Base-by-base conservation (phyloP, 768 basidiomycete species). In the Trametes punicea region DNA sequence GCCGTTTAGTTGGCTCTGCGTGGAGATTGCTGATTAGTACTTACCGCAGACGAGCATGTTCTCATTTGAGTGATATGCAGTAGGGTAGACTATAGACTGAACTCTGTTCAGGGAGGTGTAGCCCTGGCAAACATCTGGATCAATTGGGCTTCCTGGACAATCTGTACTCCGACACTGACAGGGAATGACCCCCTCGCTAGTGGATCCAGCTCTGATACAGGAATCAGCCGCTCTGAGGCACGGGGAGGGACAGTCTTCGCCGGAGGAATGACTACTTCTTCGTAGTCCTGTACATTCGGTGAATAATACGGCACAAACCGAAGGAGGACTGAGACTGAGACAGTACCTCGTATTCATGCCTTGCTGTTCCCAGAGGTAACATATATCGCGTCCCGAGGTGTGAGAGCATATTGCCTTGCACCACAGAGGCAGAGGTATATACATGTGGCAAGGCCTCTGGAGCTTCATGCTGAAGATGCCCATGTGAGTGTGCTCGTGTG, bases 41-140 rank as follows among this genome's bases (percentile, higher is more conserved):
- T 59, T 65, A 90, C 90, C 93, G 66, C 93, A 95, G 33, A 99
- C 80, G 23, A 99, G 83, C 75, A 99, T 81, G 67, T 99, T 99
- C 72, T 98, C 97, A 62, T 97, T 98, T 1, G 92, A 87, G n/a
- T 81, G 76, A 70, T 96, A 98, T 1, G 95, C 97, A 2, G 90
- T 91, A 0, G 89, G 87, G 72, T 88, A 98, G 18, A 98, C 87
- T 57, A 98, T 93, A 1, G 93, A 95, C 68, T 99, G 97, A 56
- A 99, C 88, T 60, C 97, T 81, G 69, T 99, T 99, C 60, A 99
- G 76, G 9, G 85, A 78, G 29, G 78, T 74, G 66, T 98, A 99
- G 26, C 90, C 90, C 94, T 96, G 55, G 1, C 23, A 10, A n/a
- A 16, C 15, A 48, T 42, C 52, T 40, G 25, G 51, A 33, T 16